Evolutionary conservation across 495 filamentous ascomycete species (phyloP).

Genomic region (Sphaerosporella brunnea): DNA sequence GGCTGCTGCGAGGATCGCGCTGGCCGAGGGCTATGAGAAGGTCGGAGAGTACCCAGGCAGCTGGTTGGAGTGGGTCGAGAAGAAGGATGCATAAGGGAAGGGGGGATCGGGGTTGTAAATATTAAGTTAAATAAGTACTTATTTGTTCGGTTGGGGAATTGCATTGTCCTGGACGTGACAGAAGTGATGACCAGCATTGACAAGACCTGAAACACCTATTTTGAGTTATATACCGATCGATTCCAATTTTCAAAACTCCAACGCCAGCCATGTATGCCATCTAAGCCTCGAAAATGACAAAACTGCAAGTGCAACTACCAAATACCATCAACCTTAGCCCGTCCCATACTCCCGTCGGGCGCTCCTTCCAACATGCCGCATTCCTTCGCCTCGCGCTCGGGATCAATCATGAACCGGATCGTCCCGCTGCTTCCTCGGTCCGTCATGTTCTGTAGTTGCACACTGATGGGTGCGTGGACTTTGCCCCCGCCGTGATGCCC

Average conservation of each 20-base stretch:
- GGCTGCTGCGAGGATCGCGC: conserved; percentile 65
- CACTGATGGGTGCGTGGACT: conserved; percentile 25
- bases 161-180: too few relatives aligned
- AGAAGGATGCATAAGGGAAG: too few relatives aligned
- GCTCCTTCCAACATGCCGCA: conserved; percentile 37
- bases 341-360: conserved; percentile 5
- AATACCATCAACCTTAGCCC: conserved; percentile 1
- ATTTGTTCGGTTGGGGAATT: too few relatives aligned
- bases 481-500: conserved; percentile 29
- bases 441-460: conserved; percentile 24
- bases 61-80: conserved; percentile 73
- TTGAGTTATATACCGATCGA: too few relatives aligned
- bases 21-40: conserved; percentile 52
- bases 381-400: conserved; percentile 55
- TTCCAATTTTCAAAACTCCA: too few relatives aligned
- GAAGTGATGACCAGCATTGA: too few relatives aligned
- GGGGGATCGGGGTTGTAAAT: too few relatives aligned
- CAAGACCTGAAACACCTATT: too few relatives aligned
- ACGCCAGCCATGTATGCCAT: too few relatives aligned
- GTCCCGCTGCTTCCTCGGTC: conserved; percentile 54
- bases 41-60: conserved; percentile 73
- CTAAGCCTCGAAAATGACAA: too few relatives aligned
- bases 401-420: conserved; percentile 78
- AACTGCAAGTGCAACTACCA: too few relatives aligned
- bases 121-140: too few relatives aligned